These are phyloP conservation scores for Mucor velutinosus DNA, from an alignment of 371 early-diverging fungal genomes.

Conservation along the genomic window DNA sequence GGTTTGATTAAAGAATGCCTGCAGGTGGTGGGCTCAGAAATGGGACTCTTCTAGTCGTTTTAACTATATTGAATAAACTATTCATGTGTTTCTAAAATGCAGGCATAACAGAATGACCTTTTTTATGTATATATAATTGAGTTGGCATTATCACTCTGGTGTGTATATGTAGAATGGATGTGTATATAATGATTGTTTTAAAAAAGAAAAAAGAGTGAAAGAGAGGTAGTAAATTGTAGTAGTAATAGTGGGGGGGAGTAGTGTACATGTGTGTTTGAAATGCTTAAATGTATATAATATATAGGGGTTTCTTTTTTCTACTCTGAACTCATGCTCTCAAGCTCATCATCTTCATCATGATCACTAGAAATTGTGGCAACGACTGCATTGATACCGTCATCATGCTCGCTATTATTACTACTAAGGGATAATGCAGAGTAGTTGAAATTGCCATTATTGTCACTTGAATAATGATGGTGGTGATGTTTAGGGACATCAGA, in stretches of 20 bases:
- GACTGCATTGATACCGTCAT: slow-evolving; percentile 11
- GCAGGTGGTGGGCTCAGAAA: slow-evolving; percentile 52
- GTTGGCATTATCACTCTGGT: neutral
- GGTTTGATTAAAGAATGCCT: slow-evolving; percentile 61
- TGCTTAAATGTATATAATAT: neutral
- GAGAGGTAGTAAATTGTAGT: neutral
- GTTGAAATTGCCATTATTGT: slow-evolving; percentile 9
- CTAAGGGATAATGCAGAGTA: slow-evolving; percentile 18
- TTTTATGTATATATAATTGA: too few relatives aligned
- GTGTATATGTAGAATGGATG: neutral
- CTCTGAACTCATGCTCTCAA: slow-evolving; percentile 24
- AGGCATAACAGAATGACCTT: too few relatives aligned
- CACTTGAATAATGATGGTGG: neutral
- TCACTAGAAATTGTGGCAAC: slow-evolving; percentile 9
- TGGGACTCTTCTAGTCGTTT: slow-evolving; percentile 30
- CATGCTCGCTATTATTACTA: slow-evolving; percentile 14
- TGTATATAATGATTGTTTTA: neutral
- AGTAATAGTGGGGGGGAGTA: neutral
- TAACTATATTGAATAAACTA: neutral
- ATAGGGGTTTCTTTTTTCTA: neutral
- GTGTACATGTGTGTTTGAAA: slow-evolving; percentile 4
- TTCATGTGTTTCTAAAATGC: too few relatives aligned
- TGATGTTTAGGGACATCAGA: neutral
- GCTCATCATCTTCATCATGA: slow-evolving; percentile 26
- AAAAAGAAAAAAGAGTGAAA: neutral